Evolutionary conservation across 345 rosid genomes (phyloP).

Genomic region (Adansonia digitata): DNA sequence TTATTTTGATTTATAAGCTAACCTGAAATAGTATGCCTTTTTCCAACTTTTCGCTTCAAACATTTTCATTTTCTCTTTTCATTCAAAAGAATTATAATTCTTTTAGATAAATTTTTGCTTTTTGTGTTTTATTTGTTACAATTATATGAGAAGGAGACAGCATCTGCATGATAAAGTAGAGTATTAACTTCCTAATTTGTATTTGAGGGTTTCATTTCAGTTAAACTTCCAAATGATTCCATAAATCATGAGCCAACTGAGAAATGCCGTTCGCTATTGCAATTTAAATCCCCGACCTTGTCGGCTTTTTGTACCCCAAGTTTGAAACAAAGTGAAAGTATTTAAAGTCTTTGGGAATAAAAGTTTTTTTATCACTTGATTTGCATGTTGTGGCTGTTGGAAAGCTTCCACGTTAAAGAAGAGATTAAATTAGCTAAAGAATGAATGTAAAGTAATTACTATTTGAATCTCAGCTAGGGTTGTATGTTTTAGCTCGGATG

Average conservation of each 20-base stretch:
- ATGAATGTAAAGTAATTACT: neutral
- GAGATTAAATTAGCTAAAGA: neutral
- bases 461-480: neutral
- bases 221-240: neutral
- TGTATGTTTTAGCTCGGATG: neutral
- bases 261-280: too few species aligned
- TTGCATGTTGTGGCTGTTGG: constrained; percentile 4
- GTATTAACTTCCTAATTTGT: neutral
- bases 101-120: neutral
- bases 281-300: too few species aligned
- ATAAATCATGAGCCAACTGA: too few species aligned
- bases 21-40: neutral
- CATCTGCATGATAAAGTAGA: neutral
- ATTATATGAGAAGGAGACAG: neutral
- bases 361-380: neutral
- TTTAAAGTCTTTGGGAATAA: neutral
- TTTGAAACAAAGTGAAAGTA: neutral
- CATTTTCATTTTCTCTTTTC: neutral
- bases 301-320: neutral
- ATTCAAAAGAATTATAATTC: neutral
- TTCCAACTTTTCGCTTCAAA: too few species aligned
- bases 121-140: neutral
- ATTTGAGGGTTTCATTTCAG: neutral
- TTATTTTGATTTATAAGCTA: neutral
- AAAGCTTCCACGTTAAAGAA: constrained; percentile 1